Evolutionary conservation across 495 filamentous ascomycete genomes (phyloP).

Genomic region (Aspergillus cristatus): DNA sequence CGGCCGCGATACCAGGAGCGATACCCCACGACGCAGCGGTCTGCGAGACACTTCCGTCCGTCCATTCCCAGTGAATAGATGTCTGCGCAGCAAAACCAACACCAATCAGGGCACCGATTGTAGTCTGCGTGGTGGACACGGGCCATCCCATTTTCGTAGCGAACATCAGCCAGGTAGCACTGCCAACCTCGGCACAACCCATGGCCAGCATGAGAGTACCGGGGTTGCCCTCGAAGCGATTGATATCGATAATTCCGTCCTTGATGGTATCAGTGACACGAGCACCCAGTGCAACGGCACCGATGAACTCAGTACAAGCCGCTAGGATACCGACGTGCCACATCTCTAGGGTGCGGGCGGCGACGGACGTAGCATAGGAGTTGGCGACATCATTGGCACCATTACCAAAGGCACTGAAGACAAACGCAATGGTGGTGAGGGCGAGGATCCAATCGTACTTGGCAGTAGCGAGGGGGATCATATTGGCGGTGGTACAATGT

Average conservation of each 20-base stretch:
- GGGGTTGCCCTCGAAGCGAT: constrained; percentile 42
- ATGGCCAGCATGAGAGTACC: constrained; percentile 53
- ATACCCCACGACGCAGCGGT: constrained; percentile 55
- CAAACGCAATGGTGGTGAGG: constrained; percentile 34
- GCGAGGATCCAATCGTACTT: constrained; percentile 44
- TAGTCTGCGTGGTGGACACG: constrained; percentile 58
- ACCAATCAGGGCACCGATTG: constrained; percentile 53
- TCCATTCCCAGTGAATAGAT: constrained; percentile 49
- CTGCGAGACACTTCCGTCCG: constrained; percentile 41
- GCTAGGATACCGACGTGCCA: constrained; percentile 28
- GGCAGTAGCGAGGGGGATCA: constrained; percentile 18
- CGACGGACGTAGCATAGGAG: constrained; percentile 33
- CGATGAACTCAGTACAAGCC: constrained; percentile 41
- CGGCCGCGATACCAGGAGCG: constrained; percentile 49
- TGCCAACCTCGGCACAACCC: constrained; percentile 50
- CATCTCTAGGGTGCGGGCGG: constrained; percentile 29
- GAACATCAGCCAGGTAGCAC: constrained; percentile 49
- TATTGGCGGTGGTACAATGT: too few species aligned
- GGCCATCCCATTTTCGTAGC: constrained; percentile 48
- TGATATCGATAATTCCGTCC: constrained; percentile 50
- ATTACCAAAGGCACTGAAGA: constrained; percentile 35
- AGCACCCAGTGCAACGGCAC: constrained; percentile 53
- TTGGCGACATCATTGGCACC: constrained; percentile 42
- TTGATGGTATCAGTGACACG: constrained; percentile 61
- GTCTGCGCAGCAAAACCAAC: constrained; percentile 53